These are phyloP conservation scores for Tulasnella sp. DNA, from an alignment of 768 basidiomycete species.

Conservation along the genomic window DNA sequence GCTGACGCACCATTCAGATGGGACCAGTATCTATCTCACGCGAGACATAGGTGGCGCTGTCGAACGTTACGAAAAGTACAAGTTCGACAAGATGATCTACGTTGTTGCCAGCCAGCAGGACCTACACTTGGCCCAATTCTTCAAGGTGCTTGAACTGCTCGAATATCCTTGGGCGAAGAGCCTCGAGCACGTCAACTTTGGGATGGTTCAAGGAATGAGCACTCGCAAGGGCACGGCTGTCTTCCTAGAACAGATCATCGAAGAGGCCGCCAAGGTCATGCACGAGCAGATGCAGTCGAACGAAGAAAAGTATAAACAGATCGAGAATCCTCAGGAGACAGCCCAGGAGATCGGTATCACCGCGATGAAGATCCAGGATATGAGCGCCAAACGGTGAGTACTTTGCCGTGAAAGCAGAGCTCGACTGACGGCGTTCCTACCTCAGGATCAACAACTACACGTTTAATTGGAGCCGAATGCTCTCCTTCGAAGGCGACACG, in stretches of 20 bases:
- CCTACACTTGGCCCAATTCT: slow-evolving; percentile 86
- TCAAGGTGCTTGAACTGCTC: slow-evolving; percentile 92
- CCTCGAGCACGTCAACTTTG: slow-evolving; percentile 89
- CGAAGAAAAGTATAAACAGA: slow-evolving; percentile 84
- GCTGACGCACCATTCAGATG: slow-evolving; percentile 57
- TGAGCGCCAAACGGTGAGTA: slow-evolving; percentile 85
- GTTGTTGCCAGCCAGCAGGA: slow-evolving; percentile 88
- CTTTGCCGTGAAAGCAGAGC: slow-evolving; percentile 23
- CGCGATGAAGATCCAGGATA: slow-evolving; percentile 97
- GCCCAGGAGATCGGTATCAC: slow-evolving; percentile 88
- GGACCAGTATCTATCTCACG: slow-evolving; percentile 91
- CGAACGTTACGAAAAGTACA: slow-evolving; percentile 89
- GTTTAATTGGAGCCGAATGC: slow-evolving; percentile 93
- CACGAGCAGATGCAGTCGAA: slow-evolving; percentile 96
- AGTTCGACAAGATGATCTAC: slow-evolving; percentile 92
- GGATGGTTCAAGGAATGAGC: slow-evolving; percentile 93
- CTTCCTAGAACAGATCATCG: slow-evolving; percentile 89
- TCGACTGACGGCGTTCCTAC: slow-evolving; percentile 13
- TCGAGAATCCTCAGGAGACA: slow-evolving; percentile 83
- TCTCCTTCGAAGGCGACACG: slow-evolving; percentile 94
- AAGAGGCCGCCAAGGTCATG: slow-evolving; percentile 87
- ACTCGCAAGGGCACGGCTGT: slow-evolving; percentile 92
- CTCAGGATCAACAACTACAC: slow-evolving; percentile 91
- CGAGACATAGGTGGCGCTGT: slow-evolving; percentile 94
- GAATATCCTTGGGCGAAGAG: slow-evolving; percentile 81